Evolutionary conservation across 352 stramenopile species (phyloP).

Genomic region (Phytophthora hybrid): DNA sequence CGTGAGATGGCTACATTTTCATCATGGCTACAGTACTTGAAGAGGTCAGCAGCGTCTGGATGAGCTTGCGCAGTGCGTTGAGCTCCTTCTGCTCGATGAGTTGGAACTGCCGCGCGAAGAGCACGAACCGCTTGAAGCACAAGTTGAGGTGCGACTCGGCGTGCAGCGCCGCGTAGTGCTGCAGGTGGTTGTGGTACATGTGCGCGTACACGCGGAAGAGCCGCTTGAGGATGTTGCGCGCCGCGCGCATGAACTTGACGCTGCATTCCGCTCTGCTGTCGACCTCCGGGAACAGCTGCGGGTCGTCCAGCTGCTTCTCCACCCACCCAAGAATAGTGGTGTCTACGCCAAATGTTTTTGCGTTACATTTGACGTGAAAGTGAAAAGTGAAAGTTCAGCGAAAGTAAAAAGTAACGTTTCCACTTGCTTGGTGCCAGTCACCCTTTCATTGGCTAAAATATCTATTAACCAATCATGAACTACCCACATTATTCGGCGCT

Average conservation of each 20-base stretch:
- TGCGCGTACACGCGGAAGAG: slow-evolving; percentile 97
- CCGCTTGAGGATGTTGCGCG: slow-evolving; percentile 93
- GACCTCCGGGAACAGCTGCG: slow-evolving; percentile 58
- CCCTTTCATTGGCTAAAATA: no score
- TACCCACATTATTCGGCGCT: no score
- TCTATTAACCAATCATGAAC: no score
- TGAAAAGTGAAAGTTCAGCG: no score
- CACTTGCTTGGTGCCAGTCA: no score
- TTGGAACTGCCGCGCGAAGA: slow-evolving; percentile 95
- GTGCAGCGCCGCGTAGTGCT: slow-evolving; percentile 90
- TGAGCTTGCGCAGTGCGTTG: slow-evolving; percentile 94
- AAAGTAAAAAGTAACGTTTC: no score
- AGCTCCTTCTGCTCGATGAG: slow-evolving; percentile 95
- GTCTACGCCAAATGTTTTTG: no score
- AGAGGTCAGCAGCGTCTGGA: slow-evolving; percentile 58
- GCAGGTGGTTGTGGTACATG: slow-evolving; percentile 96
- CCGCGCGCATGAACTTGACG: slow-evolving; percentile 59
- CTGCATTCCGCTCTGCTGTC: slow-evolving; percentile 15
- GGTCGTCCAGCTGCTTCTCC: slow-evolving; percentile 84
- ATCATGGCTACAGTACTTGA: neutral
- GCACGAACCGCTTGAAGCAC: slow-evolving; percentile 98
- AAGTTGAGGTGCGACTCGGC: slow-evolving; percentile 96
- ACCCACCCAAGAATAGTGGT: slow-evolving; percentile 93
- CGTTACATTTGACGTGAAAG: no score
- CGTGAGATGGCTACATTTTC: slow-evolving; percentile 47